These are phyloP conservation scores for Hypoxylon sp. DNA, from an alignment of 2,329 filamentous ascomycete genomes.

Conservation along the genomic window DNA sequence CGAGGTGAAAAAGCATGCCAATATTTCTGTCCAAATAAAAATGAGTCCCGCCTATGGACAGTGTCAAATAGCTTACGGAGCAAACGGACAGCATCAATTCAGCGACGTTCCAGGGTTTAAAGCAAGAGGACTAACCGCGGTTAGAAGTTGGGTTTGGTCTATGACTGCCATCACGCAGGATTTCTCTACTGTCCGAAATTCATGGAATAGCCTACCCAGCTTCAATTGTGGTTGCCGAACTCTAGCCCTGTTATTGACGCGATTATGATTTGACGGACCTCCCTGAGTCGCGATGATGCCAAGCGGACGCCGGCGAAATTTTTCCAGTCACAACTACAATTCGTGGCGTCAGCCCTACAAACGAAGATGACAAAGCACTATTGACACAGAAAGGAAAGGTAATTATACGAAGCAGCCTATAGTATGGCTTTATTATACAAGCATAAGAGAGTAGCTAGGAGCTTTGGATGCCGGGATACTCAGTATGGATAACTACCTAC, in stretches of 20 bases:
- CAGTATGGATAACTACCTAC: no score
- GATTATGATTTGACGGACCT: not conserved
- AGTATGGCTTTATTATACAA: not conserved
- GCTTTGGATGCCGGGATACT: not conserved
- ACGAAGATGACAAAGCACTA: conserved; percentile 19
- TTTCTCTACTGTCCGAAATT: not conserved
- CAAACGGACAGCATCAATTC: not conserved
- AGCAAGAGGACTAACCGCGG: not conserved
- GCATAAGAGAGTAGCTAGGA: not conserved
- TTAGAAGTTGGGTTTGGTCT: not conserved
- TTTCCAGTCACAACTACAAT: not conserved
- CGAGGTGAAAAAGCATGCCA: not conserved
- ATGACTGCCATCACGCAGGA: not conserved
- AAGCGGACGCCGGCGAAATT: no score
- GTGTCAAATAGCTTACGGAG: not conserved
- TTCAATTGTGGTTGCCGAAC: not conserved
- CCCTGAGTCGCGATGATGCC: no score
- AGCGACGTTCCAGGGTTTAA: not conserved
- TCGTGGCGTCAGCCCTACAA: not conserved
- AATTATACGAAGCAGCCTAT: conserved; percentile 9
- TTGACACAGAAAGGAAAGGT: not conserved
- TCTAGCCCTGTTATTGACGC: not conserved
- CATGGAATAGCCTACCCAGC: not conserved
- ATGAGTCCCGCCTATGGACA: not conserved
- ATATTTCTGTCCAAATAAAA: not conserved